These are phyloP conservation scores for Microsporum audouinii DNA, from an alignment of 2,329 filamentous ascomycete genomes.

Conservation along the genomic window DNA sequence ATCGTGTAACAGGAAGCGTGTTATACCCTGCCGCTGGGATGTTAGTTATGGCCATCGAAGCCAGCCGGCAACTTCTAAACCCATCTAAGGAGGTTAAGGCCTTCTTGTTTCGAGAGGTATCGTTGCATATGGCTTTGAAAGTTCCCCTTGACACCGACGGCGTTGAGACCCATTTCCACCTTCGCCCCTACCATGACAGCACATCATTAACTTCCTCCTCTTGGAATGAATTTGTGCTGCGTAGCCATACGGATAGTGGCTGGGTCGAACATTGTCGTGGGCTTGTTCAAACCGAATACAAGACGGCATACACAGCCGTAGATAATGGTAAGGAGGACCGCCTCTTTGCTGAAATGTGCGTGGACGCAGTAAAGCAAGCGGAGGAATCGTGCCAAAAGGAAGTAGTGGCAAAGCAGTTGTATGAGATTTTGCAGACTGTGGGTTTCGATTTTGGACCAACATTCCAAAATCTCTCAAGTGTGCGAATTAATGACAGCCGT, in stretches of 20 bases:
- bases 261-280: slow-evolving; percentile 30
- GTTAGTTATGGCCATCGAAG: slow-evolving; percentile 13
- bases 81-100: not conserved
- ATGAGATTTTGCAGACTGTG: slow-evolving; percentile 20
- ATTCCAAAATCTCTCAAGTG: slow-evolving; percentile 22
- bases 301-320: slow-evolving; percentile 11
- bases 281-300: slow-evolving; percentile 20
- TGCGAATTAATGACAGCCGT: slow-evolving; percentile 17
- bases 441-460: slow-evolving; percentile 24
- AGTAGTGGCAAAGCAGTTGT: slow-evolving; percentile 18
- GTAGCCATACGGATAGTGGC: slow-evolving; percentile 19
- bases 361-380: slow-evolving; percentile 10
- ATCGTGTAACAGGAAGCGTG: slow-evolving; percentile 15
- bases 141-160: slow-evolving; percentile 24
- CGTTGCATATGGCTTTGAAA: slow-evolving; percentile 22
- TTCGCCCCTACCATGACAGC: slow-evolving; percentile 18
- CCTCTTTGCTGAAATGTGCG: slow-evolving; percentile 14
- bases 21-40: slow-evolving; percentile 12
- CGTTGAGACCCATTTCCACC: slow-evolving; percentile 22
- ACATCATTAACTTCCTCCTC: slow-evolving; percentile 13
- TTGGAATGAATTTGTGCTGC: slow-evolving; percentile 26
- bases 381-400: slow-evolving; percentile 16
- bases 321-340: slow-evolving; percentile 18
- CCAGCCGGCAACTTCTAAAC: slow-evolving; percentile 13
- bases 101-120: slow-evolving; percentile 16